Base-by-base conservation (phyloP, 495 filamentous ascomycete genomes). In the Penicillium samsonianum region DNA sequence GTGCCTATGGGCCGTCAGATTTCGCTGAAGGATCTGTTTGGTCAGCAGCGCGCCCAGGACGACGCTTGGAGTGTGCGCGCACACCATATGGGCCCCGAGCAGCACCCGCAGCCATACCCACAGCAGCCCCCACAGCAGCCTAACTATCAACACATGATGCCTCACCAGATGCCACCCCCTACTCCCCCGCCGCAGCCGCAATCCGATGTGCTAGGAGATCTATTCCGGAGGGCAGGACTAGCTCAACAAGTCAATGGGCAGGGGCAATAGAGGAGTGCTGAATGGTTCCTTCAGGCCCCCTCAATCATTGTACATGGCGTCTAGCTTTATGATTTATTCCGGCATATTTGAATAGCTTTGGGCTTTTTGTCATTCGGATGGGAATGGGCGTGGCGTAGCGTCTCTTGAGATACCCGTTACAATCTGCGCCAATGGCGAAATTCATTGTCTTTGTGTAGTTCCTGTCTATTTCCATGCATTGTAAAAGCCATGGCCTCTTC, bases 1-100 rank as follows among this genome's bases (percentile, higher is more conserved):
- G 75, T 72, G 42, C 70, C 79, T 2, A 83, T 82, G 80, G 80
- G 78, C 1, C 69, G 80, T 9, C 79, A 83, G 62, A 65, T 84
- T 2, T 80, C 77, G 10, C 62, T 85, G 19, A 73, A 80, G 55
- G 79, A 85, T 61, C 55, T 84, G 0, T 84, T 85, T 58, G 80
- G 80, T 7, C 79, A 81, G 57, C 80, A 84, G 62, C 71, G 80
- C 20, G 73, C 74, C 17, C 70, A 79, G 45, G 80, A 84, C 62
- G 73, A 79, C 57, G 79, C 60, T 10, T 82, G 77, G 75, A 80
- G 74, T 59, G 73, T 79, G 11, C 71, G 70, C 22, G 77, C 77
- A 38, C 73, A 82, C 60, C 73, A 75, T 60, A 48, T 73, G 23
- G 52, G 54, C 20, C 67, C 67, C 14, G 50, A 16, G 14, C 50